phyloP scores from a whole-genome alignment of 768 basidiomycete species.

The Roridomyces roridus region DNA sequence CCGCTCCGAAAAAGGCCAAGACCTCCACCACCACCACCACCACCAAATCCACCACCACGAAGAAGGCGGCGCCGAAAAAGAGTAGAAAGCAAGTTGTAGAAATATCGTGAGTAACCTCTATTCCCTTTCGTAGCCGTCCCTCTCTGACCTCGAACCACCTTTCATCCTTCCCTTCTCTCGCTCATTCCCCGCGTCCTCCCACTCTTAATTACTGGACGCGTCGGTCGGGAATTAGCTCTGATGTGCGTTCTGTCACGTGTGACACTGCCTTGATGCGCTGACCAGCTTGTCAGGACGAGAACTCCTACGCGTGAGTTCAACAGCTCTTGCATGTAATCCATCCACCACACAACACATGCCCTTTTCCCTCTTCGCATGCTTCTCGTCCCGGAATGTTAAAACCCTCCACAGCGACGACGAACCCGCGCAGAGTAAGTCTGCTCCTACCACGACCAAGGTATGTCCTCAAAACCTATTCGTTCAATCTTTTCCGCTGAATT shows the following conservation, averaged over 20 bases:
- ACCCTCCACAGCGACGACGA: slow-evolving; percentile 57
- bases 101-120: slow-evolving; percentile 6
- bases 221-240: slow-evolving; percentile 27
- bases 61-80: slow-evolving; percentile 25
- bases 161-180: neutral
- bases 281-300: slow-evolving; percentile 16
- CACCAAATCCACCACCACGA: slow-evolving; percentile 25
- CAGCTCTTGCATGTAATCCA: slow-evolving; percentile 38
- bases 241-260: slow-evolving; percentile 33
- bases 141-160: neutral
- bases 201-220: neutral
- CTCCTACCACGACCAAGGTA: no score
- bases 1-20: slow-evolving; percentile 50
- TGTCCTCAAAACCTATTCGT: slow-evolving; percentile 32
- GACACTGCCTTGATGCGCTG: neutral
- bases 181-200: neutral
- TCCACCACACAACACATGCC: slow-evolving; percentile 60
- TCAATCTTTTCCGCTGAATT: no score
- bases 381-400: slow-evolving; percentile 59
- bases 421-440: slow-evolving; percentile 36
- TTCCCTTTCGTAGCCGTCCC: neutral
- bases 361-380: slow-evolving; percentile 68
- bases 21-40: slow-evolving; percentile 26
- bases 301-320: slow-evolving; percentile 30
- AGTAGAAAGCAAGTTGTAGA: slow-evolving; percentile 20